Evolutionary conservation across 768 basidiomycete genomes (phyloP), one percentile per base, ranked within the genome.

Genomic region (Boletus subcaerulescens): DNA sequence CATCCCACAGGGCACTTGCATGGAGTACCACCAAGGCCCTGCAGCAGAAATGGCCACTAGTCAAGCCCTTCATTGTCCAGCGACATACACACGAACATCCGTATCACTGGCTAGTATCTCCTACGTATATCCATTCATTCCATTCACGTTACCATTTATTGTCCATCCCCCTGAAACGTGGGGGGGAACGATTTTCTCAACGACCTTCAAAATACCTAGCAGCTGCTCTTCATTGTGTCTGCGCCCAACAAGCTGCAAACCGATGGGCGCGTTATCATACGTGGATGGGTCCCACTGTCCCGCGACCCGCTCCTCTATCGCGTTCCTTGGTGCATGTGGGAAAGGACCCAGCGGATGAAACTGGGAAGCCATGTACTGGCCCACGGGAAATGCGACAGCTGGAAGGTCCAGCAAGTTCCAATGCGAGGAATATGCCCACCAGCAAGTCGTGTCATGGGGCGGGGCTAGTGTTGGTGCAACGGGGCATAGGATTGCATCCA

Each of bases 381-480:
- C 77, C 36, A 73, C 74, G 26, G 80, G 80, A 65, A 82, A 79
- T 4, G 74, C 77, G 18, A 73, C 75, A 18, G 73, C 74, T 11
- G 80, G 73, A 50, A 76, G 77, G 63, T 82, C 80, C 57, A 76
- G 59, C 50, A 82, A 59, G 60, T 82, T 82, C 79, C 80, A 81
- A 58, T 82, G 76, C 3, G 77, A 76, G 7, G 75, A 76, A 60
- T 80, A 81, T 8, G 73, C 71, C 77, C 78, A 78, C 74, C 76
- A 80, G n/a, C 73, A 67, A 13, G 74, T 76, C 5, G 72, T 74
- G 56, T 76, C 75, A 50, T 80, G 80, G 9, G 76, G 79, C 7
- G 78, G 73, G 29, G 80, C 79, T 5, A 80, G 63, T 22, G 76
- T 78, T 2, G 80, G 73, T 32, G 77, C 73, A 40, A 73, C 72